Base-by-base conservation (phyloP, 73 alveolate genomes). In the Paramecium pentaurelia region DNA sequence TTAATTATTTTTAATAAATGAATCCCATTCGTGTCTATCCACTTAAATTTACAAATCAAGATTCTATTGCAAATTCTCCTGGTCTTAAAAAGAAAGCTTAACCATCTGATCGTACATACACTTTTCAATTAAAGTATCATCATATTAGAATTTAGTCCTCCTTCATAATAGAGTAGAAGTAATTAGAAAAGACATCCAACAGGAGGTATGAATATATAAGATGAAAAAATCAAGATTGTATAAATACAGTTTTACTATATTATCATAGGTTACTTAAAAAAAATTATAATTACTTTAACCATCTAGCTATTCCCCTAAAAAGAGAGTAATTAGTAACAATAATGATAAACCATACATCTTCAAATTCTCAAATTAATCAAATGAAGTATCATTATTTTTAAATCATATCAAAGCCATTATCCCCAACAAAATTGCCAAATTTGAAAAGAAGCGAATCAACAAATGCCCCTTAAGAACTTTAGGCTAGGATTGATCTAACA, bases 401-500 rank as follows among this genome's bases (percentile, higher is more conserved):
- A 42, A 14, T 27, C 45, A 6, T 22, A 22, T 42, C 16, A 16
- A 9, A 77, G 86, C 25, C 90, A 20, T 25, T n/a, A 12, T 42
- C 73, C 4, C 90, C 90, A 18, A 77, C 90, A 10, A 77, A 77
- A 38, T 77, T 77, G 18, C 90, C 90, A 9, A 77, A 80, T 80
- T 47, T 80, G 30, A 80, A 44, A 49, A 80, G 30, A 47, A 45
- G 58, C 8, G 91, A 80, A 45, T 80, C 71, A 1, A 38, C 45
- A 2, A 42, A 27, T 30, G 40, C 59, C 6, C 16, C 45, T 3
- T 38, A 77, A 12, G 86, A 71, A 9, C 16, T 34, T 27, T 20
- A 20, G 12, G 16, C 59, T 1, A 42, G 14, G 27, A 77, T 77
- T 16, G 90, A 77, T 42, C 16, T 77, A 40, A 42, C 44, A 1